A percentile compares a stretch with the other conserved stretches of the same genome.
Conservation (phyloP, 225 moss, liverwort and hornwort species). For the Marchantia paleacea region DNA sequence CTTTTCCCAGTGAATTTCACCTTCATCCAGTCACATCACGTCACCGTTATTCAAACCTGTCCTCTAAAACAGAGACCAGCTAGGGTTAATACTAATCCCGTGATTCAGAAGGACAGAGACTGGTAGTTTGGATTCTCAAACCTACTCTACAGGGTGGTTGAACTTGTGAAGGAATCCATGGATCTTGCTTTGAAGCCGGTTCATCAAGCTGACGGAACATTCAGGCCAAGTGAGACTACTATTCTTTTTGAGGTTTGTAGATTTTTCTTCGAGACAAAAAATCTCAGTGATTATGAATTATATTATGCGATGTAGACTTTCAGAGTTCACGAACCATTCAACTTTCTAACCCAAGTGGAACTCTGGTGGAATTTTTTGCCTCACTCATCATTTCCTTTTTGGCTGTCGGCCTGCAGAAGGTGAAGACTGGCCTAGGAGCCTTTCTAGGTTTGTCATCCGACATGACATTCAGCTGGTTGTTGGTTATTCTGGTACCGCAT, state of each 20-base stretch:
- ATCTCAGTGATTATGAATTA: not conserved
- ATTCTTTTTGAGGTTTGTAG: constrained; percentile 7
- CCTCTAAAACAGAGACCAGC: not conserved
- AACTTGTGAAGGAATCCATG: not conserved
- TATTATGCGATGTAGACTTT: not conserved
- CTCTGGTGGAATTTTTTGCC: not conserved
- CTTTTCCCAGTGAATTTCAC: not conserved
- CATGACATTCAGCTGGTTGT: not conserved
- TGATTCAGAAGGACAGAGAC: not conserved
- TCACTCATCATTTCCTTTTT: not conserved
- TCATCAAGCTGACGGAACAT: constrained; percentile 12
- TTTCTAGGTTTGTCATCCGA: constrained; percentile 5
- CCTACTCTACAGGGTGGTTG: not conserved
- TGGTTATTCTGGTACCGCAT: not conserved
- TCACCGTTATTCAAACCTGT: not conserved
- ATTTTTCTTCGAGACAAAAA: not conserved
- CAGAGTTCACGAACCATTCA: not conserved
- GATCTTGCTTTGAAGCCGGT: constrained; percentile 2
- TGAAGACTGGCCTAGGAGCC: not conserved
- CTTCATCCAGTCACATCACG: too few relatives aligned
- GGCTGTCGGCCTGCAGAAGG: constrained; percentile 1
- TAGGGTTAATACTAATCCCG: not conserved
- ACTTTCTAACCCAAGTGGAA: too few relatives aligned
- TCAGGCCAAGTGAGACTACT: not conserved
- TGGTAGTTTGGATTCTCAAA: not conserved